Evolutionary conservation across 257 asterid species (phyloP), one percentile per base, ranked within the genome.

Genomic region (Solanum pimpinellifolium): DNA sequence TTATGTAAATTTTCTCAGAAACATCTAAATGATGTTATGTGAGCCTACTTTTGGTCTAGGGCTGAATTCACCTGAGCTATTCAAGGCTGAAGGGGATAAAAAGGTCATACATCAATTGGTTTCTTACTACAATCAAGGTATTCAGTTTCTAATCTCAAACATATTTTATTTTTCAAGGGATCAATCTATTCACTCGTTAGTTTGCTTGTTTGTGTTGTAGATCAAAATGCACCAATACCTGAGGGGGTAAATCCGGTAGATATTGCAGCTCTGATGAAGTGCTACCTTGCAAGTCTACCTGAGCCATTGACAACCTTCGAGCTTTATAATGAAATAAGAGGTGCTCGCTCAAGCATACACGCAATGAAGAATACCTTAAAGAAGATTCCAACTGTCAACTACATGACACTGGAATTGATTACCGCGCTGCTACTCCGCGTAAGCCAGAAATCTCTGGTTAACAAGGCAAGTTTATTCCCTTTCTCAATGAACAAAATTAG

Each of bases 251-350:
- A 88, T 85, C 90, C 99, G 21, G 88, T 94, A 84, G 95, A 95
- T 81, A 91, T 93, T 88, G 99, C 99, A 65, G 96, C 98, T 87
- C 93, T 96, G 78, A 88, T 92, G 59, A 96, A 95, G 93, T 94
- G 98, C 84, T 96, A 95, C 78, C 93, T 96, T 87, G 97, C 99
- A 86, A 95, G 98, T 91, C 93, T 96, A 78, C 97, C 98, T 85
- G 98, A 94, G 91, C 98, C 99, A 47, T 87, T 96, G 89, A 91
- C 94, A 76, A 93, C 98, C 91, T 95, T 94, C 84, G 97, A 94
- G 88, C 91, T 95, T 81, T 94, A 92, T 89, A 84, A 90, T 73
- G 97, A 96, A 78, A 91, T 96, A 88, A 93, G 92, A 91, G 89
- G 88, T 90, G 96, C 98, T 49, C 97, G 96, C 27, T 93, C 96